Conservation (phyloP, 2,329 filamentous ascomycete genomes). For the Helicocarpus griseus region DNA sequence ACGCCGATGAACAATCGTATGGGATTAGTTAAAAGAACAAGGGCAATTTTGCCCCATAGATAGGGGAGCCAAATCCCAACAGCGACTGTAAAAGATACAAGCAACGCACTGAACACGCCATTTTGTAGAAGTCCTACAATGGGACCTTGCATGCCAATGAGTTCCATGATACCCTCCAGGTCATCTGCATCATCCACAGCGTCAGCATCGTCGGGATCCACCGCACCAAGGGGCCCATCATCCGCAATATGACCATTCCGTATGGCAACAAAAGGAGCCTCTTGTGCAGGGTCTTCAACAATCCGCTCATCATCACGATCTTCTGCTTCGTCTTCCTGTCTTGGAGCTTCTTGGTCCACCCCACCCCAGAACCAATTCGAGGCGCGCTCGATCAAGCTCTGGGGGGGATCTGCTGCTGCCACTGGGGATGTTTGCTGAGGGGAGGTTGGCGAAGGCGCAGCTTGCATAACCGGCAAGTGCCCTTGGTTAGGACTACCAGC, state of each 20-base stretch:
- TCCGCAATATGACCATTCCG: conserved; percentile 36
- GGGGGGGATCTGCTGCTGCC: conserved; percentile 10
- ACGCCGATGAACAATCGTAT: conserved; percentile 55
- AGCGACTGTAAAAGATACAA: conserved; percentile 79
- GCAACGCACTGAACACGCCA: conserved; percentile 81
- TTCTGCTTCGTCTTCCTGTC: conserved; percentile 26
- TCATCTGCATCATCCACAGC: conserved; percentile 70
- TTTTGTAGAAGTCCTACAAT: conserved; percentile 87
- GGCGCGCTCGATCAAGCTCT: conserved; percentile 18
- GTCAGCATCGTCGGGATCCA: conserved; percentile 41
- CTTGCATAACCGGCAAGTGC: neutral
- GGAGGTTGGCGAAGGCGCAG: neutral
- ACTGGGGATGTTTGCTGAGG: neutral
- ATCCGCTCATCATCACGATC: conserved; percentile 42
- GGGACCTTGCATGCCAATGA: conserved; percentile 92
- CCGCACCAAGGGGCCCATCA: neutral
- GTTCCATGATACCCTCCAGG: conserved; percentile 88
- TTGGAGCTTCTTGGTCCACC: conserved; percentile 16
- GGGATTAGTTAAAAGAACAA: conserved; percentile 72
- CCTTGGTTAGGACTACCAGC: neutral
- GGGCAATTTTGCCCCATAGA: conserved; percentile 73
- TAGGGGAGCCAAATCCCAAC: conserved; percentile 85
- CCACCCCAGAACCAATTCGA: conserved; percentile 39
- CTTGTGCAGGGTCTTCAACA: conserved; percentile 49
- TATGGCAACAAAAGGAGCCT: conserved; percentile 52